Conservation (phyloP, 495 filamentous ascomycete species). For the Tuber calosporum region DNA sequence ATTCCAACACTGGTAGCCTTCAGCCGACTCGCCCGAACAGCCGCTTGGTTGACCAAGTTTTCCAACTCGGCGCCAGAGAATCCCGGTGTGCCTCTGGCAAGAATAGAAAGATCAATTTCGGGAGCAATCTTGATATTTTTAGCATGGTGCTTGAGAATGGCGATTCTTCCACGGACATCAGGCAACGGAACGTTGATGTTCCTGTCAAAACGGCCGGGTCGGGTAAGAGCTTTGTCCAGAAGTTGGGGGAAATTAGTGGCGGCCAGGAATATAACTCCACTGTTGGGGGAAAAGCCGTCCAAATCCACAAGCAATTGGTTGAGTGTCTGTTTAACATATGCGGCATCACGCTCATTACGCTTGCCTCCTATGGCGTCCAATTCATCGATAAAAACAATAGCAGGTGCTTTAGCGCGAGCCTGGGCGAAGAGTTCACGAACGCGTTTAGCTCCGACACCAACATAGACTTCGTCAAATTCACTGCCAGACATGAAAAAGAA, state of each 20-base stretch:
- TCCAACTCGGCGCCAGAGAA: constrained; percentile 94
- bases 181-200: constrained; percentile 81
- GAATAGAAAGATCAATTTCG: constrained; percentile 71
- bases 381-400: constrained; percentile 98
- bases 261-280: constrained; percentile 86
- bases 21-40: constrained; percentile 77
- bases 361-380: constrained; percentile 93
- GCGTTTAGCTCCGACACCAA: constrained; percentile 94
- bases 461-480: constrained; percentile 97
- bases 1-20: constrained; percentile 66
- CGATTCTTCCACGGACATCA: constrained; percentile 88
- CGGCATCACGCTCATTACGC: constrained; percentile 83
- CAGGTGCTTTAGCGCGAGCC: constrained; percentile 80
- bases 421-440: constrained; percentile 90
- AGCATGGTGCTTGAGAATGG: constrained; percentile 85
- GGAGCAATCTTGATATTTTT: constrained; percentile 70
- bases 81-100: constrained; percentile 80
- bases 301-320: constrained; percentile 98
- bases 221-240: constrained; percentile 87
- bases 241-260: constrained; percentile 94
- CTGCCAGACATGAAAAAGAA: constrained; percentile 99
- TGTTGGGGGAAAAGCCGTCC: constrained; percentile 91
- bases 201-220: constrained; percentile 92
- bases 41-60: constrained; percentile 93
- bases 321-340: constrained; percentile 94